phyloP scores from a whole-genome alignment of 208 protist genomes.

The Acanthamoeba sp. region DNA sequence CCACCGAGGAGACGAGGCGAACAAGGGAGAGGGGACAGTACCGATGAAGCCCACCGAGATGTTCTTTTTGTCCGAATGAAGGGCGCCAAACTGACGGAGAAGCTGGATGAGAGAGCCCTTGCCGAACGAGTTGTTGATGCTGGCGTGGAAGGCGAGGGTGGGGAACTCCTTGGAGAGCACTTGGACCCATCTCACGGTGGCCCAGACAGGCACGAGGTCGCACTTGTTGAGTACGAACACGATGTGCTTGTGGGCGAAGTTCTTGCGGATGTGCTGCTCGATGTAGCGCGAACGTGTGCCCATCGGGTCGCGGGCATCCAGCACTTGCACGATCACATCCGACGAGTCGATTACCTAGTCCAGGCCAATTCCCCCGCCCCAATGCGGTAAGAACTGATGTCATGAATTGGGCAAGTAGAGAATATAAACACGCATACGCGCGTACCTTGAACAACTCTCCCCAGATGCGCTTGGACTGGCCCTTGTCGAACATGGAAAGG shows the following conservation, averaged over 20 bases:
- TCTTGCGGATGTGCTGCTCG: conserved; percentile 95
- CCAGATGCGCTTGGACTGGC: conserved; percentile 99
- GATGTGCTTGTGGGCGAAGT: conserved; percentile 99
- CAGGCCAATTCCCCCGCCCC: not conserved
- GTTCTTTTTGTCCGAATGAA: conserved; percentile 93
- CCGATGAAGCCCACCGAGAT: conserved; percentile 97
- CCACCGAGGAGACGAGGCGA: too few relatives aligned
- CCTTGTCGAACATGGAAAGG: conserved; percentile 97
- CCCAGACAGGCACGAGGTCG: conserved; percentile 99
- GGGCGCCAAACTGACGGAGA: conserved; percentile 94
- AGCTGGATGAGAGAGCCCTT: conserved; percentile 99
- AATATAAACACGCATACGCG: not conserved
- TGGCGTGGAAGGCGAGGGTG: conserved; percentile 99
- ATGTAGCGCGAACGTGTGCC: conserved; percentile 97
- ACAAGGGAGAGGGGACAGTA: not conserved
- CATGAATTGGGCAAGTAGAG: too few relatives aligned
- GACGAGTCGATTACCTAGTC: conserved; percentile 98
- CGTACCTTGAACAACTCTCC: conserved; percentile 98
- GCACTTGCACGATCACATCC: conserved; percentile 98
- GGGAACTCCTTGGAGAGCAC: conserved; percentile 98
- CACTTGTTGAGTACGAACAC: conserved; percentile 99
- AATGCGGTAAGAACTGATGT: too few relatives aligned
- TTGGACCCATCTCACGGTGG: conserved; percentile 96
- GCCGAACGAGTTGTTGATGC: conserved; percentile 99
- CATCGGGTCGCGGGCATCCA: conserved; percentile 97